Evolutionary conservation across 139 green algal genomes (phyloP), one percentile per base, ranked within the genome.

Genomic region (Chlamydomonas incerta): DNA sequence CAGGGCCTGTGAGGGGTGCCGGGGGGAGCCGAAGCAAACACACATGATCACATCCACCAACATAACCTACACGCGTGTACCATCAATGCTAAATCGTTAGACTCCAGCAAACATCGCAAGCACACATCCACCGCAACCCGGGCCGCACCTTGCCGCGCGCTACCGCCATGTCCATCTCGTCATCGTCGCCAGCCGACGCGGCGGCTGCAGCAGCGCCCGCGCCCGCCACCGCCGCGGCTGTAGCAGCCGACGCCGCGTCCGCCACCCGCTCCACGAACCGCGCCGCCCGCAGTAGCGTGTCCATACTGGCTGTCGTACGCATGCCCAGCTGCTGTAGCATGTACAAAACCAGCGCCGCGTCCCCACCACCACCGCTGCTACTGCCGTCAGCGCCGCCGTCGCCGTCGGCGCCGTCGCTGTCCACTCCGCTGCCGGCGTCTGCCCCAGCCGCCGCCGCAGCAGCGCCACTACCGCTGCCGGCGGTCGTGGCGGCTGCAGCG

Each of bases 241-340:
- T 47, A 11, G 47, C 72, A 14, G 34, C 72, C 13, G 70, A 47
- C 9, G 74, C 74, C 10, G 75, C 75, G 21, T 83, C 75, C 23
- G 75, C 75, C 11, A 72, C 17, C 21, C 47, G 26, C 74, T 95
- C 91, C 50, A 96, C 83, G 31, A 88, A 91, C 2, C 89, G 74
- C 3, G 94, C 95, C 2, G 88, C 90, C 11, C 89, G 34, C 35
- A 97, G 87, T 33, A 97, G 60, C 2, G 91, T 93, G 5, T 91
- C 90, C 23, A 74, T 31, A 0, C 50, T 75, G 1, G 92, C 88
- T 0, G 58, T 50, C 0, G 58, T 90, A 11, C 89, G 73, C 58
- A 97, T 52, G 1, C 95, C 95, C 73, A 97, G 88, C 68, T 90
- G 82, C 55, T 89, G 85, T 60, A 97, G 87, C 72, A 83, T 74